Conservation (phyloP, 352 stramenopile species). For the Phytophthora multivora region DNA sequence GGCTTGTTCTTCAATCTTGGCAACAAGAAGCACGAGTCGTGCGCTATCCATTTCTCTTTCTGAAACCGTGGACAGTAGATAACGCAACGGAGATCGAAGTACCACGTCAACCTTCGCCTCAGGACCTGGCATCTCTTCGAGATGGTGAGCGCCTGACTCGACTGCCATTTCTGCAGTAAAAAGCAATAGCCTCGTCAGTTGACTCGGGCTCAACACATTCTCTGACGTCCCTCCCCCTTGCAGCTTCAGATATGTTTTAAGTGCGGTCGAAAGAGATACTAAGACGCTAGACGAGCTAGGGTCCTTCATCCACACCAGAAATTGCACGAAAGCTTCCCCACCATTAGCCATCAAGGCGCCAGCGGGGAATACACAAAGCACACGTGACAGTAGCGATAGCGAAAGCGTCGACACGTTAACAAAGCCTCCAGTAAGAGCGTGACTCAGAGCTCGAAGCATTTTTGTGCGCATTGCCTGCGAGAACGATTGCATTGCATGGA, state of each 20-base stretch:
- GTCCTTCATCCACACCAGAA: conserved; percentile 41
- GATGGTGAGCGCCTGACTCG: background rate
- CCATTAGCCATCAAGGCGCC: conserved; percentile 34
- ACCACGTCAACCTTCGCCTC: background rate
- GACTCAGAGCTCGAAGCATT: conserved; percentile 50
- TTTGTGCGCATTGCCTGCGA: conserved; percentile 62
- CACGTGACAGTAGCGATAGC: conserved; percentile 46
- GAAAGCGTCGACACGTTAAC: conserved; percentile 36
- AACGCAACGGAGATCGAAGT: conserved; percentile 6
- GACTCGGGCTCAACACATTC: conserved; percentile 23
- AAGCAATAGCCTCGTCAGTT: conserved; percentile 53
- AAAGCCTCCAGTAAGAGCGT: conserved; percentile 66
- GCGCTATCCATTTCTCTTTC: conserved; percentile 15
- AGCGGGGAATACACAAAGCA: conserved; percentile 60
- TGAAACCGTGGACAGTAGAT: conserved; percentile 4
- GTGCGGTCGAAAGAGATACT: conserved; percentile 11
- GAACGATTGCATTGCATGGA: conserved; percentile 81
- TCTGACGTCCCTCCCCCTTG: conserved; percentile 7
- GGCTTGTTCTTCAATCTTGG: conserved; percentile 48
- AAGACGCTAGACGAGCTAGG: conserved; percentile 13
- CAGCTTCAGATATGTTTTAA: conserved; percentile 23
- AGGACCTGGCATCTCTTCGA: conserved; percentile 1
- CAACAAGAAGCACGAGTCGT: conserved; percentile 44
- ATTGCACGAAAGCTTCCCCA: conserved; percentile 31
- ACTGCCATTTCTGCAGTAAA: conserved; percentile 38